Evolutionary conservation across 148 eudicot species (phyloP).

Genomic region (Euryodendron excelsum): DNA sequence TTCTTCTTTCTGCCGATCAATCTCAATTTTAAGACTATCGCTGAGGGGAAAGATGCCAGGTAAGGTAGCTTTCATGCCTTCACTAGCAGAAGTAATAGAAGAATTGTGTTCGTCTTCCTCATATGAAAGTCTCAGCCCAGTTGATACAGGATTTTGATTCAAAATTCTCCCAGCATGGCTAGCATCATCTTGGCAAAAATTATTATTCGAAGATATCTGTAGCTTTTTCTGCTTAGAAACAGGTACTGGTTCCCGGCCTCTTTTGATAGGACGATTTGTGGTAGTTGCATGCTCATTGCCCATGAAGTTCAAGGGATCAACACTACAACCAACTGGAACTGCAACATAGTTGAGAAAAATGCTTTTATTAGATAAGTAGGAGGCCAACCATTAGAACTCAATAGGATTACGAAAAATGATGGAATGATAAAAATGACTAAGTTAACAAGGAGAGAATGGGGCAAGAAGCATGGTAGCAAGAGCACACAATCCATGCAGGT

Average conservation of each 20-base stretch:
- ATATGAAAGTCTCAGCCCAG: constrained; percentile 47
- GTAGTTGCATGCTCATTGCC: too few species aligned
- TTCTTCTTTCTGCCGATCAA: constrained; percentile 38
- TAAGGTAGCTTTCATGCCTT: constrained; percentile 26
- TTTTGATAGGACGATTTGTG: constrained; percentile 26
- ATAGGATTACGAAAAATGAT: background rate
- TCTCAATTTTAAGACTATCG: constrained; percentile 27
- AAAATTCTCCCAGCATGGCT: constrained; percentile 19
- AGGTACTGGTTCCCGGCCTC: constrained; percentile 18
- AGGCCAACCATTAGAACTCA: background rate
- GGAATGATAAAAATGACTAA: background rate
- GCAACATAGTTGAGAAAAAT: constrained; percentile 14
- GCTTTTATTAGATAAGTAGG: background rate
- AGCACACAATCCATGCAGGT: background rate
- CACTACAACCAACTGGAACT: constrained; percentile 33
- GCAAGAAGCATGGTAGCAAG: background rate
- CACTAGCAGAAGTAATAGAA: constrained; percentile 40
- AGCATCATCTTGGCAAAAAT: constrained; percentile 25
- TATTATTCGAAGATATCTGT: constrained; percentile 27
- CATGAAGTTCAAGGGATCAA: constrained; percentile 25
- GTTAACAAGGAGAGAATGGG: background rate
- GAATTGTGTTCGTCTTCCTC: constrained; percentile 52
- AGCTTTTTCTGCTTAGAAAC: constrained; percentile 32
- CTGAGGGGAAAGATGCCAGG: constrained; percentile 26
- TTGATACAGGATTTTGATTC: constrained; percentile 43